Evolutionary conservation across 140 eudicot genomes (phyloP).

Genomic region (Anethum foeniculum): DNA sequence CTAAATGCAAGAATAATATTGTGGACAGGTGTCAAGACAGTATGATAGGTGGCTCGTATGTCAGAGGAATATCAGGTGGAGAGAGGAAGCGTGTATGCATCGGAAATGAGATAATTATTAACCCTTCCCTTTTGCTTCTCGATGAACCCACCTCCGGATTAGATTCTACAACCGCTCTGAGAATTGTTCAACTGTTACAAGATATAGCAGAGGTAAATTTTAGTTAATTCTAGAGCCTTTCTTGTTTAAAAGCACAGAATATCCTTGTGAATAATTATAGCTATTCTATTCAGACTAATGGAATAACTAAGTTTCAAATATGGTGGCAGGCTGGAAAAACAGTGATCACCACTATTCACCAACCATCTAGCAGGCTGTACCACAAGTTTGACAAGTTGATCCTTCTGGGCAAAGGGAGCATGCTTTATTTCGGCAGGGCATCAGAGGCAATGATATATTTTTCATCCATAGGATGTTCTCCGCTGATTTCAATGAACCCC

Average conservation of each 20-base stretch:
- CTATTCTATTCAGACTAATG: neutral
- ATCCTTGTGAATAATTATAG: neutral
- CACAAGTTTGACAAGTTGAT: slow-evolving; percentile 43
- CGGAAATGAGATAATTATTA: slow-evolving; percentile 36
- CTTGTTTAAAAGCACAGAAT: neutral
- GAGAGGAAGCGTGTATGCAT: slow-evolving; percentile 43
- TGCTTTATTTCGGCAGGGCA: slow-evolving; percentile 39
- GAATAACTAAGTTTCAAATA: neutral
- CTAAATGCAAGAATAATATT: neutral
- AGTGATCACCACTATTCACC: slow-evolving; percentile 45
- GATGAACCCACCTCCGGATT: slow-evolving; percentile 52
- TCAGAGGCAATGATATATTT: slow-evolving; percentile 43
- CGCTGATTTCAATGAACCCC: slow-evolving; percentile 40
- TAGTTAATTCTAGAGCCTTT: neutral
- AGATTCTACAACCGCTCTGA: slow-evolving; percentile 39
- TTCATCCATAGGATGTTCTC: slow-evolving; percentile 40
- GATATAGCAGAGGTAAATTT: slow-evolving; percentile 28
- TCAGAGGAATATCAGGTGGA: slow-evolving; percentile 43
- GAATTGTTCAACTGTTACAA: slow-evolving; percentile 27
- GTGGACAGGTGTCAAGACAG: slow-evolving; percentile 36
- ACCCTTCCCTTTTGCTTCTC: slow-evolving; percentile 41
- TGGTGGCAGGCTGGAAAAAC: slow-evolving; percentile 32
- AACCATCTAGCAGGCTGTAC: slow-evolving; percentile 49
- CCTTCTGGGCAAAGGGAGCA: slow-evolving; percentile 41
- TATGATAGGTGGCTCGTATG: slow-evolving; percentile 34